These are phyloP conservation scores for Candida chauliodis DNA, from an alignment of 805 yeast species.

Conservation along the genomic window DNA sequence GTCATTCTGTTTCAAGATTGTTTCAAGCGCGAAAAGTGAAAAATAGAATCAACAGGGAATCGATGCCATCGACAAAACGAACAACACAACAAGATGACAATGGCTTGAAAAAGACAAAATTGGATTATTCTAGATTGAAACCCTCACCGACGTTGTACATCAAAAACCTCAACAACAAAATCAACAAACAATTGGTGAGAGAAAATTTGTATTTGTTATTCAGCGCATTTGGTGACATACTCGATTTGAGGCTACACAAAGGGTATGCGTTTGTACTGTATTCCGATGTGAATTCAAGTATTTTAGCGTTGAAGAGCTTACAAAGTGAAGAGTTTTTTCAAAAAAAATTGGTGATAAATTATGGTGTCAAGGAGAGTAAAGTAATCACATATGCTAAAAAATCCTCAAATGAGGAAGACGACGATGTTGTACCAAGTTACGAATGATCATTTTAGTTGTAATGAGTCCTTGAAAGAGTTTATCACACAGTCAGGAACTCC, in stretches of 20 bases:
- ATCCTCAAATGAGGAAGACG: conserved; percentile 1
- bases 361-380: conserved; percentile 25
- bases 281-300: conserved; percentile 47
- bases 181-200: conserved; percentile 42
- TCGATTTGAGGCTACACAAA: conserved; percentile 44
- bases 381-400: conserved; percentile 12
- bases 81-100: conserved; percentile 2
- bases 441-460: conserved; percentile 11
- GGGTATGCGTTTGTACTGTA: conserved; percentile 69
- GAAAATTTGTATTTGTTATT: conserved; percentile 57
- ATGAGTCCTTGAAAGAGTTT: conserved; percentile 59
- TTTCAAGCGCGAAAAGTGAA: too few species aligned
- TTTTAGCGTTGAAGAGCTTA: conserved; percentile 45
- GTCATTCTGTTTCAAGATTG: neutral
- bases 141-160: conserved; percentile 51
- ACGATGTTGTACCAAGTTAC: conserved; percentile 8
- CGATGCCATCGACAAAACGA: conserved; percentile 2
- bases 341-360: conserved; percentile 45
- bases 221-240: conserved; percentile 62
- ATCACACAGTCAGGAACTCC: conserved; percentile 88
- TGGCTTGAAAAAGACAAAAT: conserved; percentile 8
- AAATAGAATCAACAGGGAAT: too few species aligned
- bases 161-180: conserved; percentile 56
- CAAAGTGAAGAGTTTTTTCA: conserved; percentile 52
- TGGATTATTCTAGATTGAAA: conserved; percentile 10